These are phyloP conservation scores for Sporothrix curviconia DNA, from an alignment of 2,329 filamentous ascomycete species.

Conservation along the genomic window DNA sequence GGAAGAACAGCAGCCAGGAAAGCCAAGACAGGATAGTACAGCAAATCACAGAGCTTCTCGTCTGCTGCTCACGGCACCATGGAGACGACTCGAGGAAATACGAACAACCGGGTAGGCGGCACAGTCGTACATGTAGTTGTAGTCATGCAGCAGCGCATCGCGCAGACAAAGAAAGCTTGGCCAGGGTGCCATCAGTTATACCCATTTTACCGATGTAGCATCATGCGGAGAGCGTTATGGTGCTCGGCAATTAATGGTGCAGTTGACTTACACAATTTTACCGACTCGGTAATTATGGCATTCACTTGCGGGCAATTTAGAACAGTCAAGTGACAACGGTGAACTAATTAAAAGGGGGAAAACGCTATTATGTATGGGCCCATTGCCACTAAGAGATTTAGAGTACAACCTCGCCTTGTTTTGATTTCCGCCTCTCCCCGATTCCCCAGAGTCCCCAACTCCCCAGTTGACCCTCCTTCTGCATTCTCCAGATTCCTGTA, in stretches of 20 bases:
- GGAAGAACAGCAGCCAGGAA: neutral
- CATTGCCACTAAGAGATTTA: neutral
- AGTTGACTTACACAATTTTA: neutral
- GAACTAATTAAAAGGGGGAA: neutral
- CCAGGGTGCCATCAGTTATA: too few species aligned
- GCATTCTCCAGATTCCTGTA: neutral
- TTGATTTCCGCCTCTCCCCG: neutral
- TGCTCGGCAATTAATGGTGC: neutral
- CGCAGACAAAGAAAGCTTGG: too few species aligned
- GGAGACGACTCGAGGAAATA: too few species aligned
- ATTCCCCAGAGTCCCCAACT: neutral
- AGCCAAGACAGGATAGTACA: neutral
- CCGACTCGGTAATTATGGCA: neutral
- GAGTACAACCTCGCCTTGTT: too few species aligned
- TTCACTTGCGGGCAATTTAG: neutral
- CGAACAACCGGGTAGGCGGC: neutral
- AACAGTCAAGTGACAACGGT: neutral
- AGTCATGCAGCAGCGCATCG: too few species aligned
- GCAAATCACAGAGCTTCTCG: too few species aligned
- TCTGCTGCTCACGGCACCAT: too few species aligned
- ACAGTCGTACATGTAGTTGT: neutral
- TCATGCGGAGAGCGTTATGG: neutral
- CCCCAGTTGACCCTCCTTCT: neutral
- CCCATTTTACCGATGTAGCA: neutral
- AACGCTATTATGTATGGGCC: neutral